Evolutionary conservation across 2,329 filamentous ascomycete species (phyloP).

Genomic region (Phaeosphaeria sp.): DNA sequence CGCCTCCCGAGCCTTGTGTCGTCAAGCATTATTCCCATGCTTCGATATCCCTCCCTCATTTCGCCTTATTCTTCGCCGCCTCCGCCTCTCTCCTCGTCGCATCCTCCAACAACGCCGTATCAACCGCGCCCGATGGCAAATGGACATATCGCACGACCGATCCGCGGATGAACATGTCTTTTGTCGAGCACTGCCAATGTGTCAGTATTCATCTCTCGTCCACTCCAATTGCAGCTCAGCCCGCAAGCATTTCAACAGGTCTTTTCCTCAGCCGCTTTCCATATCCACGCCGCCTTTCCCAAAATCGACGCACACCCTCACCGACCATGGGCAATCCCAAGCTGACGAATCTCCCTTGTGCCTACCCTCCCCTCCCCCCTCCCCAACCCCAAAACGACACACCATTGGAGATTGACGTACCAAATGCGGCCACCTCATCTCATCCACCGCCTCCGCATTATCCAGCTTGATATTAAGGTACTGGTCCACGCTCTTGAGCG

Average conservation of each 20-base stretch:
- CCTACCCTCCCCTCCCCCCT: too few species aligned
- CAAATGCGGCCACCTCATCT: constrained; percentile 93
- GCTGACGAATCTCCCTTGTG: too few species aligned
- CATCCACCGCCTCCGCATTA: constrained; percentile 89
- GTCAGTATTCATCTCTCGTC: neutral
- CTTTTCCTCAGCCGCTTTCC: too few species aligned
- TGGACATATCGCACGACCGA: constrained; percentile 94
- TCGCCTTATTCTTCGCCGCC: constrained; percentile 46
- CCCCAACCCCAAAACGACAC: neutral
- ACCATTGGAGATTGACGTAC: constrained; percentile 52
- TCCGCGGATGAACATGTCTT: constrained; percentile 94
- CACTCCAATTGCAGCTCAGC: too few species aligned
- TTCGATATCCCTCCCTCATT: constrained; percentile 25
- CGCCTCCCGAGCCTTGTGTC: too few species aligned
- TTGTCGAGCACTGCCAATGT: constrained; percentile 73
- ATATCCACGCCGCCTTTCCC: too few species aligned
- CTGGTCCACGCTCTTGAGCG: constrained; percentile 96
- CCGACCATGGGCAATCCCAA: too few species aligned
- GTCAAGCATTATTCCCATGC: neutral
- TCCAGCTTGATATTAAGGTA: constrained; percentile 99
- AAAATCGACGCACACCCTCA: too few species aligned
- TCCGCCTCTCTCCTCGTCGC: constrained; percentile 62
- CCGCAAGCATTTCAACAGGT: neutral
- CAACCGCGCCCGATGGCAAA: constrained; percentile 80
- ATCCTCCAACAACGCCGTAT: constrained; percentile 87